Conservation (phyloP, 2,329 filamentous ascomycete genomes). For the Talaromyces sp. region DNA sequence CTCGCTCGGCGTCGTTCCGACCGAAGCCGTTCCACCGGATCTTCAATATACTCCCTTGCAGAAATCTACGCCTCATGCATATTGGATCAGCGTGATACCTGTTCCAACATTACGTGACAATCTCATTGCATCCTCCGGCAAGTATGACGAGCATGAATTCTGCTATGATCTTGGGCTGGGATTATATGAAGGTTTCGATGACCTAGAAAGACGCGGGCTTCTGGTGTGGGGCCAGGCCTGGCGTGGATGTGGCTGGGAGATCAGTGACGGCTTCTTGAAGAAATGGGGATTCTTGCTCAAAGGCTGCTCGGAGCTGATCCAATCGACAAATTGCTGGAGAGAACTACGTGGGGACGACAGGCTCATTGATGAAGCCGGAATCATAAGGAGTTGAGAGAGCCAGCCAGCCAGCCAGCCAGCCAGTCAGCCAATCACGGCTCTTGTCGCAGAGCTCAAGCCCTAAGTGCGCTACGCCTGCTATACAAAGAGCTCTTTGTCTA, state of each 20-base stretch:
- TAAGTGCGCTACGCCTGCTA: not conserved
- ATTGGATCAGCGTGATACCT: constrained; percentile 4
- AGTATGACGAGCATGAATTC: not conserved
- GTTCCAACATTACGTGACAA: not conserved
- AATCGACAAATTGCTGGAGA: not conserved
- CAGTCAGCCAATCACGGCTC: not conserved
- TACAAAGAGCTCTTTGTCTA: not conserved
- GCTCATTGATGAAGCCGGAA: not conserved
- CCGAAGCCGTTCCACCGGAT: not conserved
- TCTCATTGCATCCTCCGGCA: not conserved
- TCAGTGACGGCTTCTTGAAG: not conserved
- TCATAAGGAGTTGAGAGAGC: no score
- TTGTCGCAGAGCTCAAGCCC: not conserved
- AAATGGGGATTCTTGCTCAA: not conserved
- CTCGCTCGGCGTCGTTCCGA: not conserved
- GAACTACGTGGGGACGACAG: not conserved
- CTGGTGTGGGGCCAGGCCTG: constrained; percentile 6
- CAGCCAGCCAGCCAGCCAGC: not conserved
- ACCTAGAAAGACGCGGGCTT: constrained; percentile 4
- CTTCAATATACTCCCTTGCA: not conserved
- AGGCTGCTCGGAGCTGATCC: not conserved
- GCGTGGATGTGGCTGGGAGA: not conserved
- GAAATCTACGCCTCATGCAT: not conserved
- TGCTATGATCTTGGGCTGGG: not conserved
- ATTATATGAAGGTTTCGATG: constrained; percentile 2